Percentiles rank a stretch among this genome's conserved stretches.
These are phyloP conservation scores for Blastocystis hominis DNA, from an alignment of 352 stramenopile genomes.

Conservation along the genomic window DNA sequence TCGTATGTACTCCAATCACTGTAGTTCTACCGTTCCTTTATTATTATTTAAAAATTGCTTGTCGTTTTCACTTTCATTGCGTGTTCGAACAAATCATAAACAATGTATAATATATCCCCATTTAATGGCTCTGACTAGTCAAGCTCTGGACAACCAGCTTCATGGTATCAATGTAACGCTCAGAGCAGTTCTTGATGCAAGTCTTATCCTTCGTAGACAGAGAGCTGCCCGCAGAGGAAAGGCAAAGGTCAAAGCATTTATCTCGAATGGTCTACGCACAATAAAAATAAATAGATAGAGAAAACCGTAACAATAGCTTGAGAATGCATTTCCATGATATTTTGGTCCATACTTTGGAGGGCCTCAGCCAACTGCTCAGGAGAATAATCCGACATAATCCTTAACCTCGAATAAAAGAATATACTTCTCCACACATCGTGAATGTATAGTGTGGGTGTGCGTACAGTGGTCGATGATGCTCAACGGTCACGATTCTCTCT, in stretches of 20 bases:
- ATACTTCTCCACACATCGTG: not conserved
- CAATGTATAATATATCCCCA: not conserved
- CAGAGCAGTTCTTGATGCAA: constrained; percentile 75
- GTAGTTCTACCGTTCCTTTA: no score
- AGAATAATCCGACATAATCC: constrained; percentile 42
- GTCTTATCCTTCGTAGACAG: constrained; percentile 79
- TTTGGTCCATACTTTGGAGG: constrained; percentile 67
- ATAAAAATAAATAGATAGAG: not conserved
- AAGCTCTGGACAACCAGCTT: constrained; percentile 75
- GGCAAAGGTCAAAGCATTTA: constrained; percentile 80
- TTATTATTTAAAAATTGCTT: not conserved
- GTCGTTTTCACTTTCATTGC: not conserved
- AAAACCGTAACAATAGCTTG: constrained; percentile 72
- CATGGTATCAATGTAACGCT: constrained; percentile 80
- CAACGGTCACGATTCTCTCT: not conserved
- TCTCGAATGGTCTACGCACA: constrained; percentile 66
- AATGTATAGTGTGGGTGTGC: not conserved
- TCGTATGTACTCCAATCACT: not conserved
- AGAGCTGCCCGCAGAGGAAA: constrained; percentile 71
- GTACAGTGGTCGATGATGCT: not conserved
- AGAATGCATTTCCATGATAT: constrained; percentile 72
- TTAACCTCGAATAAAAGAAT: not conserved
- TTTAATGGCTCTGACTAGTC: constrained; percentile 37
- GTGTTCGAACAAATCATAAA: not conserved
- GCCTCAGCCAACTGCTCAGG: constrained; percentile 17